phyloP scores from a whole-genome alignment of 495 filamentous ascomycete genomes.

The Rhypophila decipiens region DNA sequence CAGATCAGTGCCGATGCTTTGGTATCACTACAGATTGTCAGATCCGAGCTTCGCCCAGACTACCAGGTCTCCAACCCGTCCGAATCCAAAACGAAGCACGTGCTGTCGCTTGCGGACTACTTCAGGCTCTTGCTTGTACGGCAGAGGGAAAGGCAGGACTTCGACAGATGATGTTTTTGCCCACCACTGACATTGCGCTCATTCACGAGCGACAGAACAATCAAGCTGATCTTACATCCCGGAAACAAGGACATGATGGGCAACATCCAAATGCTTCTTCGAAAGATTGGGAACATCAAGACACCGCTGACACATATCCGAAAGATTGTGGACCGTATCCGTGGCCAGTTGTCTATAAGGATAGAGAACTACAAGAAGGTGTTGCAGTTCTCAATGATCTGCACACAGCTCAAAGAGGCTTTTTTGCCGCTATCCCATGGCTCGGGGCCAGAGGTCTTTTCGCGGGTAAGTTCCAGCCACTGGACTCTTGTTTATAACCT shows the following conservation, averaged over 20 bases:
- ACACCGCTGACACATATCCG: constrained; percentile 62
- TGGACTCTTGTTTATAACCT: background rate
- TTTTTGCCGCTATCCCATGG: constrained; percentile 56
- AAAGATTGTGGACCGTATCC: constrained; percentile 64
- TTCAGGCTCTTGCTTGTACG: constrained; percentile 70
- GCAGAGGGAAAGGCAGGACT: constrained; percentile 73
- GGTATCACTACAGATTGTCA: constrained; percentile 77
- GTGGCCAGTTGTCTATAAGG: constrained; percentile 51
- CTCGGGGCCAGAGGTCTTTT: constrained; percentile 47
- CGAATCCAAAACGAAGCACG: constrained; percentile 72
- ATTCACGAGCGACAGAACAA: constrained; percentile 72
- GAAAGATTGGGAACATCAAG: constrained; percentile 74
- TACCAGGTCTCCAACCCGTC: constrained; percentile 65
- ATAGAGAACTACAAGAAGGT: constrained; percentile 67
- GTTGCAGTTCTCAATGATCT: constrained; percentile 43
- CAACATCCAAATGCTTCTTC: constrained; percentile 56
- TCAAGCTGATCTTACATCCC: constrained; percentile 58
- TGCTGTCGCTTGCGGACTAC: constrained; percentile 79
- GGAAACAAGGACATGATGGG: constrained; percentile 57
- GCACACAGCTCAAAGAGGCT: constrained; percentile 61
- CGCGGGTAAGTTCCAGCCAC: constrained; percentile 40
- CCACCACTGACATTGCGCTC: constrained; percentile 58
- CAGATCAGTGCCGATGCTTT: constrained; percentile 79
- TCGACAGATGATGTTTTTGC: constrained; percentile 78
- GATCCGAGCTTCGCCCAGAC: constrained; percentile 78